phyloP scores from a whole-genome alignment of 257 asterid genomes.

The Datura wrightii region DNA sequence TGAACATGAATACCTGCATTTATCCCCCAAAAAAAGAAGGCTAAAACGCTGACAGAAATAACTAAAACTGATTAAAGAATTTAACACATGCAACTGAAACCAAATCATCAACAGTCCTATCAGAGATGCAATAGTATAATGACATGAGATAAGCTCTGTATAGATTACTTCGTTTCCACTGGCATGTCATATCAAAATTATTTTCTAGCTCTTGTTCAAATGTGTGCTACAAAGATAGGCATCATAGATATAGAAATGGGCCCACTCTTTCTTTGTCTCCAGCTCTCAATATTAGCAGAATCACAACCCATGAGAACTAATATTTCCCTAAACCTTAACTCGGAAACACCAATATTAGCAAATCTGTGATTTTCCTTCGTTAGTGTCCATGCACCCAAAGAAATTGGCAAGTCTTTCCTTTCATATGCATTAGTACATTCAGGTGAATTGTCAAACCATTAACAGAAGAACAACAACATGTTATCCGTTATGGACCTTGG shows the following conservation, averaged over 20 bases:
- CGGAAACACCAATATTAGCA: too few relatives aligned
- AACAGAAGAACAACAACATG: background rate
- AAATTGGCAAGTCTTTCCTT: too few relatives aligned
- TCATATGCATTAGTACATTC: background rate
- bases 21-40: constrained; percentile 26
- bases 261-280: background rate
- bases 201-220: background rate
- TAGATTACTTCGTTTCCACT: constrained; percentile 4
- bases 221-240: background rate
- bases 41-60: background rate
- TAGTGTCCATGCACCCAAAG: too few relatives aligned
- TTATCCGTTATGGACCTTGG: background rate
- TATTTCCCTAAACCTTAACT: too few relatives aligned
- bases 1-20: constrained; percentile 95
- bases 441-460: background rate
- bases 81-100: constrained; percentile 1
- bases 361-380: too few relatives aligned
- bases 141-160: background rate
- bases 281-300: background rate
- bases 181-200: background rate
- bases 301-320: background rate
- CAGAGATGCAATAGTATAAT: background rate
- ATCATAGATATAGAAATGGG: background rate
- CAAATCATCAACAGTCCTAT: constrained; percentile 10
- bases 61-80: background rate